Evolutionary conservation across 2,329 filamentous ascomycete species (phyloP).

Genomic region (Botrytis tulipae): DNA sequence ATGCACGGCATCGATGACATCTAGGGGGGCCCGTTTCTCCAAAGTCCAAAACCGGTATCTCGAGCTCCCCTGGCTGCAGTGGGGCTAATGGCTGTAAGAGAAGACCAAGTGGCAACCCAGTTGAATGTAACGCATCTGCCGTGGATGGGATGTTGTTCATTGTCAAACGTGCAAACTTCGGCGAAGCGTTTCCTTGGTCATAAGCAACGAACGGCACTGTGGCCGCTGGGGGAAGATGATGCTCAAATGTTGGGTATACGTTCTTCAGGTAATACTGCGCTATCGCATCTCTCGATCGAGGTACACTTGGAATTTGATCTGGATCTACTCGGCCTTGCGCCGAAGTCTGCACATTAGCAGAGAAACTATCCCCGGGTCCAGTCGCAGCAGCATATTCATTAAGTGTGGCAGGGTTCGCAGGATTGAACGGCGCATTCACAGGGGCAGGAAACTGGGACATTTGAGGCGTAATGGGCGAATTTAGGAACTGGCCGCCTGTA

Average conservation of each 20-base stretch:
- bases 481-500: conserved; percentile 47
- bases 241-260: conserved; percentile 93
- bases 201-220: conserved; percentile 87
- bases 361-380: conserved; percentile 39
- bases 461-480: conserved; percentile 45
- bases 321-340: conserved; percentile 78
- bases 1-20: conserved; percentile 88
- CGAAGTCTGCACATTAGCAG: conserved; percentile 55
- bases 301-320: conserved; percentile 90
- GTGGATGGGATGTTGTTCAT: conserved; percentile 90
- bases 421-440: conserved; percentile 52
- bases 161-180: conserved; percentile 87
- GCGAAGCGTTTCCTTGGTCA: conserved; percentile 95
- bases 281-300: conserved; percentile 75
- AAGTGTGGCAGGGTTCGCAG: conserved; percentile 43
- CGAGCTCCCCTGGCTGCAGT: conserved; percentile 77
- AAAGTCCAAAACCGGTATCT: conserved; percentile 92
- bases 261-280: conserved; percentile 84
- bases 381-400: conserved; percentile 49
- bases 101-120: conserved; percentile 81
- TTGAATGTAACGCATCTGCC: conserved; percentile 74
- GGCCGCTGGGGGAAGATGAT: conserved; percentile 85
- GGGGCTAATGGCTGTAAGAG: conserved; percentile 84
- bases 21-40: conserved; percentile 86
- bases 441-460: conserved; percentile 62